Percentiles rank a stretch among this genome's conserved stretches.
Evolutionary conservation across 371 early-diverging fungal species (phyloP).

Genomic region (Apophysomyces ossiformis): DNA sequence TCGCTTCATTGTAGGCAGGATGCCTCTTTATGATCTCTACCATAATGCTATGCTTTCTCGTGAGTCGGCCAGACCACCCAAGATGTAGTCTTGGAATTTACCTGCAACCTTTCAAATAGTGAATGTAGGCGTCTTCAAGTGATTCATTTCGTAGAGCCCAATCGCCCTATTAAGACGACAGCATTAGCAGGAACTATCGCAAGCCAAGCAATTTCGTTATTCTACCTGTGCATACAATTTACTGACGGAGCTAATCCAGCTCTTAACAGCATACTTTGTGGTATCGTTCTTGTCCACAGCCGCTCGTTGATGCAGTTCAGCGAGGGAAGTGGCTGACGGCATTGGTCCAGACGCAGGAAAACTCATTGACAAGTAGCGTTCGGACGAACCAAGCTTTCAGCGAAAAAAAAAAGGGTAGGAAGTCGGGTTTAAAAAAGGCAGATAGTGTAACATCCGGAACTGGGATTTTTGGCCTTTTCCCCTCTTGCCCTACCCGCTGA

Average conservation of each 20-base stretch:
- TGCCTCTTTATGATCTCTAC: conserved; percentile 55
- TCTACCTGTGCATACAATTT: conserved; percentile 25
- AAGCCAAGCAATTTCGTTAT: not conserved
- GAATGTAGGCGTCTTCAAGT: conserved; percentile 50
- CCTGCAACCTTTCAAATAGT: conserved; percentile 50
- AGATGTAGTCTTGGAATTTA: conserved; percentile 18
- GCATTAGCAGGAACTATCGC: not conserved
- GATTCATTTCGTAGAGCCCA: conserved; percentile 33
- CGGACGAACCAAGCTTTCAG: not conserved
- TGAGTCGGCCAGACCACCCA: not conserved
- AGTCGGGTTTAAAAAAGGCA: not conserved
- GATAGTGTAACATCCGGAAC: not conserved
- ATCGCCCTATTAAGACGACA: conserved; percentile 34
- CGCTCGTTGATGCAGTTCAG: conserved; percentile 21
- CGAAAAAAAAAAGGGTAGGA: not conserved
- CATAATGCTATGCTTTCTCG: conserved; percentile 47
- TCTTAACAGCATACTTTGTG: conserved; percentile 21
- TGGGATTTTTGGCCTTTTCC: not conserved
- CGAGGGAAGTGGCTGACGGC: conserved; percentile 1
- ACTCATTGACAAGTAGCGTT: not conserved
- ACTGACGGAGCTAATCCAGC: conserved; percentile 19
- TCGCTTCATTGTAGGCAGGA: conserved; percentile 43
- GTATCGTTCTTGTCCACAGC: conserved; percentile 20
- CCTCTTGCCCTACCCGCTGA: not conserved
- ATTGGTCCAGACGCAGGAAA: conserved; percentile 4